phyloP scores from a whole-genome alignment of 2,329 filamentous ascomycete genomes.

The Orbilia javanica region DNA sequence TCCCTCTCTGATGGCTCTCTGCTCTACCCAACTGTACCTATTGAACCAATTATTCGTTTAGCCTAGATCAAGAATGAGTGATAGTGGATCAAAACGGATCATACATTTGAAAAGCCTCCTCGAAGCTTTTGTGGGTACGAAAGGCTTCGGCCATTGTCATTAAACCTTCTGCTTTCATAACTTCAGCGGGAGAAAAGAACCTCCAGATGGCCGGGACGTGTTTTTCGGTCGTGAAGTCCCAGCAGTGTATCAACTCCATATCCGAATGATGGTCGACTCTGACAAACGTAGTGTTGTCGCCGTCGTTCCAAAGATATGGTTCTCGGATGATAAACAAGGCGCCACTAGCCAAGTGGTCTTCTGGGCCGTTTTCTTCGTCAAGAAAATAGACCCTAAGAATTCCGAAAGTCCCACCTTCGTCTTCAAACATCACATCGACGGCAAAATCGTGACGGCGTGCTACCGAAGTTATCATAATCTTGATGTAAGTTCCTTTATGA shows the following conservation, averaged over 20 bases:
- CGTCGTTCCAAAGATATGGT: conserved; percentile 39
- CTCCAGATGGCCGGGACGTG: conserved; percentile 38
- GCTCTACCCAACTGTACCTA: conserved; percentile 41
- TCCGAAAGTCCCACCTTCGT: conserved; percentile 38
- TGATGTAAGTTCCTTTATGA: conserved; percentile 36
- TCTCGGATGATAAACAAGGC: conserved; percentile 29
- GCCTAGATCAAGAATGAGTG: neutral
- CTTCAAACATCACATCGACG: conserved; percentile 34
- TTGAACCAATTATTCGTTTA: neutral
- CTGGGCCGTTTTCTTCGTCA: neutral
- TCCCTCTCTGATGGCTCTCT: neutral
- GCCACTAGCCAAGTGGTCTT: neutral
- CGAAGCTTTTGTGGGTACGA: no score
- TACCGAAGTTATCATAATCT: conserved; percentile 1
- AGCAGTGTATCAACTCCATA: conserved; percentile 19
- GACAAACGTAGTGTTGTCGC: conserved; percentile 2
- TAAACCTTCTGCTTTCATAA: neutral
- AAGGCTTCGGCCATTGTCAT: conserved; percentile 26
- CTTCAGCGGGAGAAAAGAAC: neutral
- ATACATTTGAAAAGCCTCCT: conserved; percentile 24
- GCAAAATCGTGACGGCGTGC: conserved; percentile 7
- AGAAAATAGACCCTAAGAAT: conserved; percentile 44
- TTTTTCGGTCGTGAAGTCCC: conserved; percentile 23
- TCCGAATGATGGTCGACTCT: conserved; percentile 49
- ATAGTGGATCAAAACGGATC: neutral